Base-by-base conservation (phyloP, 129 eudicot species). In the carrot (Daucus carota) region DNA sequence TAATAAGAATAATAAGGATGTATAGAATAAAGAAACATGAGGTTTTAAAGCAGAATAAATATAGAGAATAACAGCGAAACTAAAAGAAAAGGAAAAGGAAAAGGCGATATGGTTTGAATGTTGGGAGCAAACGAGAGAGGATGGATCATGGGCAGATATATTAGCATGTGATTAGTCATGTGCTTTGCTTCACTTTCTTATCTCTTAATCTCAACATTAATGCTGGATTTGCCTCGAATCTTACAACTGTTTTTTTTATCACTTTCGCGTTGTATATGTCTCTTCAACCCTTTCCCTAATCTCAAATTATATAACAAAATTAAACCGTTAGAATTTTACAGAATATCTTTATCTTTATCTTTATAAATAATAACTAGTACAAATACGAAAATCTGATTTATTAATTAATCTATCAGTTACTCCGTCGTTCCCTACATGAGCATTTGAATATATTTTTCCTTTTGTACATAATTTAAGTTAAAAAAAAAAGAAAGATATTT, bases 81-180 rank as follows among this genome's bases (percentile, higher is more conserved):
- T 2, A 5, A n/a, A 20, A 36, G 28, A 24, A 8, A 57, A n/a
- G n/a, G 0, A 2, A 24, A 59, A 59, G n/a, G 1, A 54, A 54
- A 54, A 17, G 26, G 31, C 8, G 43, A 17, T 66, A 36, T 36
- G 2, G 72, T 66, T 66, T 66, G 72, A 33, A 66, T 32, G 26
- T 66, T 66, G 72, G 72, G 72, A 32, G n/a, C 71, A 65, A 65
- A 65, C 20, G 71, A 16, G 12, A 32, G 40, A 65, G 42, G 22
- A 63, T 5, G 9, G 22, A 33, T 66, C 43, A 4, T 33, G 72
- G 72, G n/a, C 72, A 33, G 72, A 33, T 29, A n/a, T n/a, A n/a
- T n/a, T n/a, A 32, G 22, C 72, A 66, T 66, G 72, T 66, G 72
- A 66, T 66, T 31, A 66, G 20, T 66, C 72, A 66, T 16, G 72